These are phyloP conservation scores for Cadophora sp. DNA, from an alignment of 2,329 filamentous ascomycete genomes.

Conservation along the genomic window DNA sequence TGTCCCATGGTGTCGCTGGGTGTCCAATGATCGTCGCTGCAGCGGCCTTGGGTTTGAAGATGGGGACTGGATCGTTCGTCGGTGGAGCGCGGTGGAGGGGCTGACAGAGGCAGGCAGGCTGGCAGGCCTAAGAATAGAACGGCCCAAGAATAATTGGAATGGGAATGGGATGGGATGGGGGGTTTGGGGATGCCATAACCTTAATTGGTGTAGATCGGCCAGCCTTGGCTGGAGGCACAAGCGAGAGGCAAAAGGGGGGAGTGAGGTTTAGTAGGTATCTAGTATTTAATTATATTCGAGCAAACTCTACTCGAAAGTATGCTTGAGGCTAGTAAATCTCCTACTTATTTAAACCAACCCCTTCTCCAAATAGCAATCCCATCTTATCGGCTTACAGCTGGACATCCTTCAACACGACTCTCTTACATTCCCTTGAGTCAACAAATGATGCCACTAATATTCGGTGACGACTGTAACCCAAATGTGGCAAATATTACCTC, in stretches of 20 bases:
- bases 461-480: neutral
- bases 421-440: too few relatives aligned
- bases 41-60: constrained; percentile 15
- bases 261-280: too few relatives aligned
- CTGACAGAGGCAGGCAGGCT: constrained; percentile 4
- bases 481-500: neutral
- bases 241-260: neutral
- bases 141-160: neutral
- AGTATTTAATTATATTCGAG: neutral
- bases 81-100: constrained; percentile 9
- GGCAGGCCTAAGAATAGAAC: constrained; percentile 15
- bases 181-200: too few relatives aligned
- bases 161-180: neutral
- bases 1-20: constrained; percentile 3
- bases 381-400: too few relatives aligned
- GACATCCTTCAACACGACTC: too few relatives aligned
- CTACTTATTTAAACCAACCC: too few relatives aligned
- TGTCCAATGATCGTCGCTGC: constrained; percentile 19
- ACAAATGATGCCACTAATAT: neutral
- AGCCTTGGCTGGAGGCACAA: constrained; percentile 2
- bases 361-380: too few relatives aligned
- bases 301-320: too few relatives aligned
- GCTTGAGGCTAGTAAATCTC: too few relatives aligned
- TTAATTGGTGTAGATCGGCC: neutral
- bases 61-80: constrained; percentile 7